Conservation (phyloP, 208 protist species). For the Leishmania tarentolae region DNA sequence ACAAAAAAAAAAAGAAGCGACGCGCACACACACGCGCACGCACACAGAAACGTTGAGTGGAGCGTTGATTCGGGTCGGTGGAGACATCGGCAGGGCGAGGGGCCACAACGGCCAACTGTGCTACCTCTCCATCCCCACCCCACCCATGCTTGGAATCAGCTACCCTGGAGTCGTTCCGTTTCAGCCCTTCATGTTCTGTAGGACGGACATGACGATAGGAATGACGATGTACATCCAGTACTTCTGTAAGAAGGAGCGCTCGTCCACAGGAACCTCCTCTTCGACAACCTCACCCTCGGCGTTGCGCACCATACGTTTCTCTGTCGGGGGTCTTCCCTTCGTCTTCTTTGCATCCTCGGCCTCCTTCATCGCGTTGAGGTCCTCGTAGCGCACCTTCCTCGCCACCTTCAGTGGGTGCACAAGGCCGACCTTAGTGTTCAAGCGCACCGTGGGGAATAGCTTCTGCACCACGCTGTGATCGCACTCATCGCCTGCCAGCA, state of each 20-base stretch:
- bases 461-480: constrained; percentile 75
- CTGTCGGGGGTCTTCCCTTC: constrained; percentile 37
- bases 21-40: constrained; percentile 4
- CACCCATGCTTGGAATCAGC: not conserved
- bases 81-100: not conserved
- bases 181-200: constrained; percentile 60
- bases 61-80: not conserved
- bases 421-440: constrained; percentile 48
- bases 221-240: constrained; percentile 88
- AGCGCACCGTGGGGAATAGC: constrained; percentile 79
- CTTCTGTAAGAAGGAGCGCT: constrained; percentile 86
- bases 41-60: not conserved
- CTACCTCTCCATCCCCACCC: no score
- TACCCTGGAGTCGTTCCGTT: not conserved
- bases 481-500: constrained; percentile 84
- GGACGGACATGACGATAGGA: constrained; percentile 61
- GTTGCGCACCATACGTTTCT: constrained; percentile 48
- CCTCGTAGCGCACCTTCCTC: constrained; percentile 70
- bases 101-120: not conserved
- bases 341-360: constrained; percentile 21
- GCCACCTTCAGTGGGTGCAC: constrained; percentile 37
- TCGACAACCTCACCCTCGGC: constrained; percentile 60
- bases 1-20: not conserved
- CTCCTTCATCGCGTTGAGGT: constrained; percentile 47
- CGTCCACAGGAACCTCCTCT: constrained; percentile 69